A percentile compares a stretch with the other conserved stretches of the same genome.
Evolutionary conservation across 306 rosid genomes (phyloP).

Genomic region (Cercis canadensis): DNA sequence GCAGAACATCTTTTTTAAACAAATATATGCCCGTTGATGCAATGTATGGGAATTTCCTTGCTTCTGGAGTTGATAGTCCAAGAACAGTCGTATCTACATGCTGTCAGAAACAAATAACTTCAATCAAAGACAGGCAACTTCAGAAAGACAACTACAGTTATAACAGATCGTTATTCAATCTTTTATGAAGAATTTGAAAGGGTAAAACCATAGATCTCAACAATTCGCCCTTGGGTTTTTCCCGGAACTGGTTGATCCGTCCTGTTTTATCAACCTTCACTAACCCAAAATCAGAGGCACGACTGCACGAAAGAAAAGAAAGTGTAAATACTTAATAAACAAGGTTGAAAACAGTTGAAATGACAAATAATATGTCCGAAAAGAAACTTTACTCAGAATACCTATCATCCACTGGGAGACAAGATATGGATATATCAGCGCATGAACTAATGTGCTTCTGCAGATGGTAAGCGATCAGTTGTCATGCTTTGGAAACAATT

Average conservation of each 20-base stretch:
- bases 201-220: conserved; percentile 60
- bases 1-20: conserved; percentile 55
- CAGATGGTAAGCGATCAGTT: conserved; percentile 20
- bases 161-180: conserved; percentile 11
- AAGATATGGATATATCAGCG: conserved; percentile 57
- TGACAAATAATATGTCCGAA: conserved; percentile 4
- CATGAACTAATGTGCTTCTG: conserved; percentile 55
- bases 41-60: conserved; percentile 52
- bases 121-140: conserved; percentile 34
- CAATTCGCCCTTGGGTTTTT: conserved; percentile 56
- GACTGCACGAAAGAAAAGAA: conserved; percentile 37
- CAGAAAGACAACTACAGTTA: conserved; percentile 20
- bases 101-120: conserved; percentile 42
- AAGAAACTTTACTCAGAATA: conserved; percentile 35
- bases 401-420: conserved; percentile 61
- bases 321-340: conserved; percentile 9
- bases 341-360: neutral
- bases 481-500: conserved; percentile 21
- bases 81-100: conserved; percentile 54
- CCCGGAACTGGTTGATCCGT: conserved; percentile 47
- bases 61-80: conserved; percentile 54
- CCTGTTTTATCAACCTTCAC: conserved; percentile 61
- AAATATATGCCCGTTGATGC: conserved; percentile 64
- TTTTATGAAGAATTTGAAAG: conserved; percentile 31
- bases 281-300: conserved; percentile 59